phyloP scores from a whole-genome alignment of 306 rosid species.

The Glycine latifolia region DNA sequence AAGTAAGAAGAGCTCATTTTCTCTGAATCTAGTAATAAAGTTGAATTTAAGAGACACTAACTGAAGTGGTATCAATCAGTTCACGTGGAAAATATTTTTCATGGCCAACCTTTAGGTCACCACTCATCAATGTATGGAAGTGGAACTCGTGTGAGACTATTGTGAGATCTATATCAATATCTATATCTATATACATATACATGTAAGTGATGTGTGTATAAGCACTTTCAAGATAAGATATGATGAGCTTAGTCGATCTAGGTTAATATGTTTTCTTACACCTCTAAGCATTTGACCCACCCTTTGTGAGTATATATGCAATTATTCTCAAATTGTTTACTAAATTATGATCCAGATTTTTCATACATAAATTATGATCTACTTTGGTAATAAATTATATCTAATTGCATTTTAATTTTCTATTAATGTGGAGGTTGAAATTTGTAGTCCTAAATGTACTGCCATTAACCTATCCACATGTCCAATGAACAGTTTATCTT shows the following conservation, averaged over 20 bases:
- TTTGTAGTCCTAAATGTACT: constrained; percentile 40
- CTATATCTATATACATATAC: not conserved
- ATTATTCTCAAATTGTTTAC: constrained; percentile 19
- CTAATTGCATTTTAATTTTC: constrained; percentile 20
- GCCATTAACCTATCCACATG: constrained; percentile 25
- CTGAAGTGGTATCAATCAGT: not conserved
- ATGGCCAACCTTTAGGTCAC: not conserved
- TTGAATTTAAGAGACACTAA: not conserved
- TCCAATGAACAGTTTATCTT: constrained; percentile 21
- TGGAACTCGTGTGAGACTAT: not conserved
- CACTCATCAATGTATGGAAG: not conserved
- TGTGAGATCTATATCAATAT: not conserved
- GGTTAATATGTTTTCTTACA: not conserved
- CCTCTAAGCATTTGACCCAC: not conserved
- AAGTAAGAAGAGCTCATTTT: not conserved
- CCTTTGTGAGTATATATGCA: not conserved
- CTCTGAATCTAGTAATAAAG: not conserved
- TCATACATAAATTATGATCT: too few species aligned
- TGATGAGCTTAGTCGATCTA: not conserved
- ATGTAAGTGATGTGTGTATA: constrained; percentile 1
- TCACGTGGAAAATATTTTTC: not conserved
- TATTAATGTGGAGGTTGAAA: not conserved
- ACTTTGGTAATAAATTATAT: constrained; percentile 26
- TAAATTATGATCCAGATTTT: not conserved
- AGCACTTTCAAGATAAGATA: not conserved